Percentiles rank a stretch among this genome's conserved stretches.
Conservation (phyloP, 164 flowering plant genomes). For the Malania oleifera region DNA sequence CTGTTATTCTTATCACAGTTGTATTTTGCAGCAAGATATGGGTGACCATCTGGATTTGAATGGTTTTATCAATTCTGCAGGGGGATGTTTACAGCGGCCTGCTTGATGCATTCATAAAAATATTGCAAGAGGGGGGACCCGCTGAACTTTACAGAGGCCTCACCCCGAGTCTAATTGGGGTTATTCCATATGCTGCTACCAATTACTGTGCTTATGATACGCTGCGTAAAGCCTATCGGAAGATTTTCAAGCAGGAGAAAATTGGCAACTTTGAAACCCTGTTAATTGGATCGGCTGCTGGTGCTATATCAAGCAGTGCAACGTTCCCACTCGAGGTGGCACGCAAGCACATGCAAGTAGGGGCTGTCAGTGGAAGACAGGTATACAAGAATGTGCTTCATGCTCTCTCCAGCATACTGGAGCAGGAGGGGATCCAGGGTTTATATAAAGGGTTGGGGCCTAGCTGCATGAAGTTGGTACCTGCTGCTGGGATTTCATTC, state of each 20-base stretch:
- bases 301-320: conserved; percentile 47
- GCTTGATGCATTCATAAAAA: conserved; percentile 2
- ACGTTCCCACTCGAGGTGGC: conserved; percentile 58
- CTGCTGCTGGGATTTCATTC: conserved; percentile 53
- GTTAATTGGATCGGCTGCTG: conserved; percentile 45
- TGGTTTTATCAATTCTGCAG: neutral
- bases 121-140: neutral
- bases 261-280: conserved; percentile 42
- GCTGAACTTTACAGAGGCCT: conserved; percentile 7
- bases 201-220: conserved; percentile 1
- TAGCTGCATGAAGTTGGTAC: conserved; percentile 51
- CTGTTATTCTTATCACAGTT: too few relatives aligned
- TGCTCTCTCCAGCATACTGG: conserved; percentile 39
- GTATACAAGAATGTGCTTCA: conserved; percentile 42
- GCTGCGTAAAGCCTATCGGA: neutral
- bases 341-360: conserved; percentile 55
- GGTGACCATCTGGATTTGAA: neutral
- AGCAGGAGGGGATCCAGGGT: conserved; percentile 43
- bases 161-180: conserved; percentile 8
- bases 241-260: conserved; percentile 19
- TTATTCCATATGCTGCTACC: conserved; percentile 1
- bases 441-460: conserved; percentile 48
- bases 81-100: neutral
- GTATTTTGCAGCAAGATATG: too few relatives aligned
- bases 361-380: conserved; percentile 41